Percentiles rank a stretch among this genome's conserved stretches.
These are phyloP conservation scores for Beauveria sp. DNA, from an alignment of 2,329 filamentous ascomycete genomes.

Conservation along the genomic window DNA sequence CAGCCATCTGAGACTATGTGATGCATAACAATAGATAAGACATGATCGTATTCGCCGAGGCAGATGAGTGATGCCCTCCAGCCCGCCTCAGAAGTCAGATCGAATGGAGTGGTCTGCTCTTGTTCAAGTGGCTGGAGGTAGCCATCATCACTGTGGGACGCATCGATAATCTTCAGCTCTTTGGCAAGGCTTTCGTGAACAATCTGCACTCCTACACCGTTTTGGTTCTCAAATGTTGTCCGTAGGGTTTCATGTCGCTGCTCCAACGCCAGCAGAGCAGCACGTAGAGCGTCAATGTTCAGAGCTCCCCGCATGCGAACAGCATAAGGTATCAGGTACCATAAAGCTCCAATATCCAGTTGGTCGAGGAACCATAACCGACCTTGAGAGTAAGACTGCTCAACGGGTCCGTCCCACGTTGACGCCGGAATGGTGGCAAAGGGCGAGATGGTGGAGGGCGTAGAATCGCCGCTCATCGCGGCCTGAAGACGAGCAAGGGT, in stretches of 20 bases:
- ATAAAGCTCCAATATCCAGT: slow-evolving; percentile 13
- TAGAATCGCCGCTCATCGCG: neutral
- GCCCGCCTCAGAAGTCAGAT: slow-evolving; percentile 16
- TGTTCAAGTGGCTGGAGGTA: neutral
- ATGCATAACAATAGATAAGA: slow-evolving; percentile 22
- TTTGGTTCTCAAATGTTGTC: slow-evolving; percentile 14
- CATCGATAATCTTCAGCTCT: slow-evolving; percentile 1
- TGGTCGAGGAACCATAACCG: slow-evolving; percentile 19
- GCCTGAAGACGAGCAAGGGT: neutral
- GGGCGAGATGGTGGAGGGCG: no score
- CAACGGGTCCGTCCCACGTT: slow-evolving; percentile 12
- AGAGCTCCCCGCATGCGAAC: slow-evolving; percentile 13
- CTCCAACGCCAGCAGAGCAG: slow-evolving; percentile 14
- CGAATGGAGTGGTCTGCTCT: slow-evolving; percentile 18
- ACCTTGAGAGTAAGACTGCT: slow-evolving; percentile 18
- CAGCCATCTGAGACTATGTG: slow-evolving; percentile 24
- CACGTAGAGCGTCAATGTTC: slow-evolving; percentile 10
- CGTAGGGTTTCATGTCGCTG: slow-evolving; percentile 16
- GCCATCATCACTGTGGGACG: neutral
- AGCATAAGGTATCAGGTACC: slow-evolving; percentile 16
- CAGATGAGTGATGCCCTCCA: slow-evolving; percentile 17
- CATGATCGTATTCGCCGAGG: slow-evolving; percentile 13
- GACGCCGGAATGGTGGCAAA: neutral
- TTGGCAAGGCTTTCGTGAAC: neutral
- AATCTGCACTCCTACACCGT: slow-evolving; percentile 12